Evolutionary conservation across 257 asterid genomes (phyloP), one percentile per base, ranked within the genome.

Genomic region (Parsonsia alboflavescens): DNA sequence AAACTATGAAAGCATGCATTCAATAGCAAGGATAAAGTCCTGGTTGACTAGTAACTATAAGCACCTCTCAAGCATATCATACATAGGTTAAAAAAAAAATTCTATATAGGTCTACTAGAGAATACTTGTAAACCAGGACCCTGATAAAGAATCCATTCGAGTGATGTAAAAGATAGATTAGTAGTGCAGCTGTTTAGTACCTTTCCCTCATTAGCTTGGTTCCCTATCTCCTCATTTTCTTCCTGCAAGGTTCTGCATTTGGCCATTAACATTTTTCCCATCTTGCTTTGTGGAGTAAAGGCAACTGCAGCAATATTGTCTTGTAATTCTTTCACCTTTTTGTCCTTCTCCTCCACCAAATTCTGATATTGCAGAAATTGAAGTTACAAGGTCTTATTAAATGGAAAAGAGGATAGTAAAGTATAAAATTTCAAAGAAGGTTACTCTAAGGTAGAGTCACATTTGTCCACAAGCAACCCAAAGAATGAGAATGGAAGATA

Each of bases 161-260:
- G 17, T 64, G 42, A 62, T 62, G 46, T 21, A 16, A 62, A 62
- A 22, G 26, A 7, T 16, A 16, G 69, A 64, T 17, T 3, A 36
- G 26, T 16, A 64, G 44, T 64, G 49, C 49, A 36, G 48, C 36
- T 17, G 69, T 45, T 56, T n/a, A 54, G 11, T 88, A 92, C 98
- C 99, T 95, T 95, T 76, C 99, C 99, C 85, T 95, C 99, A 57
- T 95, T 89, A 77, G 99, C 97, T 86, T 92, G 96, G 81, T 89
- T 92, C 45, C 98, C 99, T 49, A 92, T 95, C 90, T 92, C 97
- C 75, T 95, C 99, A 68, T 92, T 95, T 90, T 95, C 99, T 79
- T 90, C 96, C 87, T 86, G 91, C 84, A 95, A 86, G 26, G 97
- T 95, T 87, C 96, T 81, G 83, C 99, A 92, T 82, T 92, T 95